Evolutionary conservation across 179 eudicot genomes (phyloP), one percentile per base, ranked within the genome.

Genomic region (Silene noctiflora): DNA sequence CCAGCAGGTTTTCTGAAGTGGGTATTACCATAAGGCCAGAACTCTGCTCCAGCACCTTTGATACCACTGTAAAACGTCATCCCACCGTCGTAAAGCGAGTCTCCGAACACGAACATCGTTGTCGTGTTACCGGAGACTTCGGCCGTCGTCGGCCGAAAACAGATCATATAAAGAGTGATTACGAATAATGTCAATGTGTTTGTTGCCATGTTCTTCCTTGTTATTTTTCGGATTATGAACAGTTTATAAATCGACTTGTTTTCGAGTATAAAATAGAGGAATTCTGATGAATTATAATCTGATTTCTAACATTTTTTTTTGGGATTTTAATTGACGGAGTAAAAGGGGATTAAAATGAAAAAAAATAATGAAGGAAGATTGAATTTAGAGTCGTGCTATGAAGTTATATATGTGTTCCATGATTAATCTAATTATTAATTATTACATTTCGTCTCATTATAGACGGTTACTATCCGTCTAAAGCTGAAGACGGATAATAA

Each of bases 21-120:
- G n/a, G 86, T 86, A 58, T 79, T 81, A n/a, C 88, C 88, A 39
- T 86, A 86, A 3, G 88, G 88, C 81, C 75, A 81, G 65, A 35
- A 78, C 19, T 78, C 81, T 17, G 86, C 84, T 1, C 81, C 83
- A 6, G 84, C 81, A 4, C 86, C 88, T 14, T 76, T 75, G 10
- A 83, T 39, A 4, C 81, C 83, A 60, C 74, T 71, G 75, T 83
- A 78, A 4, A 73, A 53, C 1, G 83, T 85, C 88, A 85, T 85
- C 2, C 88, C 88, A 11, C 74, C 80, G 21, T 85, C 89, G 74
- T 86, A 86, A 21, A 86, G 79, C 4, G 89, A 86, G 74, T 86
- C 89, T 17, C 89, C 87, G 79, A 86, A 85, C 46, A 85, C 73
- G 73, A 60, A 85, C 21, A 85, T 0, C 85, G 83, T 3, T 62